Conservation (phyloP, 2,329 filamentous ascomycete genomes). For the Trichothecium roseum region DNA sequence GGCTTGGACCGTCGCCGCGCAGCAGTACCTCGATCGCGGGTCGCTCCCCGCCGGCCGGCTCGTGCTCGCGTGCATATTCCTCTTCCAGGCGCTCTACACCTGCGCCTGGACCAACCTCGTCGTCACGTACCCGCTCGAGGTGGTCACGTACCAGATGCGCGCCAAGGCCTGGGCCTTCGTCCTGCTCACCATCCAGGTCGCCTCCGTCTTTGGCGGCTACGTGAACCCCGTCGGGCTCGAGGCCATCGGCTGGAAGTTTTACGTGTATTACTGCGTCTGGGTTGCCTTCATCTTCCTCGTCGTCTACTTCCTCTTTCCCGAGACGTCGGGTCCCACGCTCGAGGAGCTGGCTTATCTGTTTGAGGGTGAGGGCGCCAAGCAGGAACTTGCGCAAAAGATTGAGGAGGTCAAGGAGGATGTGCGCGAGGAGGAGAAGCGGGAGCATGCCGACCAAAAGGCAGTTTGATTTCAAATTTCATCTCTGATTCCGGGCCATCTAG, state of each 20-base stretch:
- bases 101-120: slow-evolving; percentile 32
- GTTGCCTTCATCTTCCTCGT: slow-evolving; percentile 23
- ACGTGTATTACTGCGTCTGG: slow-evolving; percentile 30
- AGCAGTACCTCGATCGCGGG: slow-evolving; percentile 22
- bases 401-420: slow-evolving; percentile 3
- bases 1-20: slow-evolving; percentile 26
- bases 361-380: slow-evolving; percentile 8
- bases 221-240: slow-evolving; percentile 28
- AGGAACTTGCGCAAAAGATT: slow-evolving; percentile 8
- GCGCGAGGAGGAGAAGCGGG: slow-evolving; percentile 3
- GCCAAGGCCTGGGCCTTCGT: slow-evolving; percentile 30
- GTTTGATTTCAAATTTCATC: too few relatives aligned
- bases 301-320: slow-evolving; percentile 29
- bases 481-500: too few relatives aligned
- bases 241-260: slow-evolving; percentile 28
- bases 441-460: slow-evolving; percentile 4
- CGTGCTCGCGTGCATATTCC: slow-evolving; percentile 29
- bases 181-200: slow-evolving; percentile 25
- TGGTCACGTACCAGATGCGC: slow-evolving; percentile 29
- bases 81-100: slow-evolving; percentile 30
- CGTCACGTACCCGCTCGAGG: slow-evolving; percentile 30
- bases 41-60: slow-evolving; percentile 20
- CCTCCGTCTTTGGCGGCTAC: slow-evolving; percentile 26
- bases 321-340: slow-evolving; percentile 24
- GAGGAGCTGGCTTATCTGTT: slow-evolving; percentile 20